Base-by-base conservation (phyloP, 805 yeast species). In the Candida succiphila region DNA sequence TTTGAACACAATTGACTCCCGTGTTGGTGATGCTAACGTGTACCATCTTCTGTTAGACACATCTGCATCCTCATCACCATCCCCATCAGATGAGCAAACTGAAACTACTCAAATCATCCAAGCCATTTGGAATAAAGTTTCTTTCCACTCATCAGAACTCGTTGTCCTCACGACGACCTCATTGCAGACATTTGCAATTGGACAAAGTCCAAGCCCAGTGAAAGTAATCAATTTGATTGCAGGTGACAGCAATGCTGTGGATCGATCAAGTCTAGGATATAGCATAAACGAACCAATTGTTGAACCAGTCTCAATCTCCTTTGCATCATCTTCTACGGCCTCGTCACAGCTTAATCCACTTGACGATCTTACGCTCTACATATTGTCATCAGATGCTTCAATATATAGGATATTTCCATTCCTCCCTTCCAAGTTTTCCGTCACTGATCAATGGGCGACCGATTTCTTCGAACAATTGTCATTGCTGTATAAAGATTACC, bases 361-460 rank as follows among this genome's bases (percentile, higher is more conserved):
- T 17, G 78, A 78, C 10, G 62, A 65, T 3, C 44, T 79, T 33
- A 66, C 82, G 0, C 53, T 81, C 16, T 75, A 69, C 44, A 47
- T 78, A 7, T 44, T 75, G 33, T 67, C 67, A 8, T 48, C 56
- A 8, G 80, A 74, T 34, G 75, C 79, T 12, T 83, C 80, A 40
- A 38, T 82, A 1, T 78, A 67, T 44, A 59, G 69, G 1, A 54
- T 81, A 3, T 73, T 68, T 40, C 92, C 92, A n/a, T 78, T 77
- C 48, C 44, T 71, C 16, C 85, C 88, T 0, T 38, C 49, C 1
- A 51, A 59, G 18, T 43, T 74, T 19, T 50, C 63, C 1, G 59
- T 65, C n/a, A 33, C 64, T 1, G 40, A 49, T 24, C 37, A 44
- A 2, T 53, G 58, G 43, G 33, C 61, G 5, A 52, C 54, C 7